Base-by-base conservation (phyloP, 306 rosid species). In the Sophora flavescens region DNA sequence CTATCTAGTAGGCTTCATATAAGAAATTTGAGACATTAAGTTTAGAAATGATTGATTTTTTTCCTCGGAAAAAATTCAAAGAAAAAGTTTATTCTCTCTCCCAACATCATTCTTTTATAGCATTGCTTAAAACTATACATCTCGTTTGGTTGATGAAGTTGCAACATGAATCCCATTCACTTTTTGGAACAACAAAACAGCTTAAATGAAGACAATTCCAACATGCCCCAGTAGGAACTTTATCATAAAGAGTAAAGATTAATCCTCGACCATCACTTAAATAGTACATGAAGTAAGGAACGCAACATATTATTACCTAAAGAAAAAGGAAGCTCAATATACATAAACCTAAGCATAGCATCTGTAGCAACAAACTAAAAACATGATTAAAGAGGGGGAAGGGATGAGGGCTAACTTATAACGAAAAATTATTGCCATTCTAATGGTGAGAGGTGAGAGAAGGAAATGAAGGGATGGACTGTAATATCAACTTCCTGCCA, bases 381-480 rank as follows among this genome's bases (percentile, higher is more conserved):
- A 52, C 77, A 69, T 68, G 66, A 38, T 9, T 15, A 50, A 50
- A 47, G 16, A 45, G 15, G 10, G 13, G 33, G 50, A 18, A 22
- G 57, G 36, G 72, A 9, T 7, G 32, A 33, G 13, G 33, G 38
- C 36, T 68, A 75, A 83, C 77, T 72, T 65, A 15, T 65, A 78
- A 56, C 1, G 14, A 57, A 35, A 53, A 68, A 63, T 2, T 6
- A 33, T 45, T 58, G 16, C 47, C 79, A 26, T 51, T 74, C 83
- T 76, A 89, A 50, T 89, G 91, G 72, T 84, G 91, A 36, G 89
- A 78, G 70, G 88, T 86, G 74, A 90, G 92, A 71, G 95, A 86
- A 63, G 98, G 95, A 81, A 90, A 92, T 7, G 96, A 88, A 33
- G 96, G 96, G 73, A 93, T 93, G n/a, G 97, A 91, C 53, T 90